Base-by-base conservation (phyloP, 768 basidiomycete genomes). In the Coprinopsis sp. region DNA sequence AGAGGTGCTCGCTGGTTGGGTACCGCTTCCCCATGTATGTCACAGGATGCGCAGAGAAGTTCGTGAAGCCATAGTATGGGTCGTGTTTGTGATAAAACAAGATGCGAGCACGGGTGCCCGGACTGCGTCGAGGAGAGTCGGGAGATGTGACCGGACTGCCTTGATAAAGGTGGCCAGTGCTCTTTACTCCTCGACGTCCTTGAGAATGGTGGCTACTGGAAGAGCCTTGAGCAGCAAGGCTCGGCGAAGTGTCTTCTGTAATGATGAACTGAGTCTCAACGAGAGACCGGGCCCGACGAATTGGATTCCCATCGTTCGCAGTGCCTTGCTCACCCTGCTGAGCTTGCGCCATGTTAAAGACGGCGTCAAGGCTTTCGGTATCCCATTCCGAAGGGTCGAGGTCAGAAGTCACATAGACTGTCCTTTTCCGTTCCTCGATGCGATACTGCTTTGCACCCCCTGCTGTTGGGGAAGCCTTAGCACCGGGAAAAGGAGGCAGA, bases 1-100 rank as follows among this genome's bases (percentile, higher is more conserved):
- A 87, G 10, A 87, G 72, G 61, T 87, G 86, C 58, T 87, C 86
- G 57, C 82, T 82, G 1, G 85, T 88, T 1, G 84, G 82, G 57
- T 87, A 88, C 44, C 64, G 69, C 57, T 79, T 82, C 31, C 78
- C 78, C 25, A 78, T 72, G 58, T 84, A 81, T 8, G 67, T 54
- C 8, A 88, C 76, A 34, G 77, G 69, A 59, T 87, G 84, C 1
- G 77, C 60, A 8, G 86, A 86, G 60, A 86, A 86, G 60, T 85
- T 85, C 33, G 84, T 84, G 56, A 86, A 85, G 6, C 80, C 83
- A 50, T 85, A 84, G 57, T 84, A 70, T 10, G 82, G 80, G 34
- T 76, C 68, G 11, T 74, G 65, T 56, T 78, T 84, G 53, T 84
- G 72, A 53, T 86, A 85, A 58, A 86, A 86, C 2, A 79, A 59